Percentiles rank a stretch among this genome's conserved stretches.
Conservation (phyloP, 2,329 filamentous ascomycete genomes). For the Colletotrichum liaoningense region DNA sequence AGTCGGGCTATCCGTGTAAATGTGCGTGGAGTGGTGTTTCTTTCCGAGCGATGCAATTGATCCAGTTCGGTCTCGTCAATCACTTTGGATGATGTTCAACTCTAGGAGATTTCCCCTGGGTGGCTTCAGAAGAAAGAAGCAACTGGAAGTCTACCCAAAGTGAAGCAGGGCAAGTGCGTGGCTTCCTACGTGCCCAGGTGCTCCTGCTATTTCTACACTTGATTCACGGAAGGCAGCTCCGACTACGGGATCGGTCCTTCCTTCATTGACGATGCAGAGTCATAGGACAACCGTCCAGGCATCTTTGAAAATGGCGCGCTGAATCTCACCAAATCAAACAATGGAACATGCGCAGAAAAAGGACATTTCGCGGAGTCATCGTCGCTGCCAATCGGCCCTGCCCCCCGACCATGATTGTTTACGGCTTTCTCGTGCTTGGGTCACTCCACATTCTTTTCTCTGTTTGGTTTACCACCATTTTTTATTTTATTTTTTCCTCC, state of each 20-base stretch:
- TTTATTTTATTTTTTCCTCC: neutral
- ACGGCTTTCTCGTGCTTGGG: constrained; percentile 2
- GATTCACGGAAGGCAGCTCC: constrained; percentile 15
- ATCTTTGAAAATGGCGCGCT: neutral
- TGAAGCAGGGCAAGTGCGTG: neutral
- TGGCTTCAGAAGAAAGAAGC: neutral
- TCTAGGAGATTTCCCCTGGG: too few species aligned
- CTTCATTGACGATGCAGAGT: neutral
- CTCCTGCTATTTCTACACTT: constrained; percentile 21
- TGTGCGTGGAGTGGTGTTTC: constrained; percentile 7
- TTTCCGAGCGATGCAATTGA: neutral
- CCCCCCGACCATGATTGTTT: constrained; percentile 2
- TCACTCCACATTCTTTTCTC: constrained; percentile 22
- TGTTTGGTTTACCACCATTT: neutral
- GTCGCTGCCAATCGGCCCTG: constrained; percentile 27
- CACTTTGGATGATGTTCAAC: too few species aligned
- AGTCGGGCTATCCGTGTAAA: neutral
- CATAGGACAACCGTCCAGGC: neutral
- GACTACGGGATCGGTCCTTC: constrained; percentile 23
- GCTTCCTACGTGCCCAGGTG: neutral
- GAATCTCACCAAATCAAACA: constrained; percentile 2
- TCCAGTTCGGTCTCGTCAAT: constrained; percentile 3
- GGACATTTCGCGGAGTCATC: neutral
- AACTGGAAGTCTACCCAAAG: neutral
- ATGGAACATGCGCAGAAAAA: constrained; percentile 5